Evolutionary conservation across 1,284 basidiomycete genomes (phyloP), one percentile per base, ranked within the genome.

Genomic region (Inonotus obliquus): DNA sequence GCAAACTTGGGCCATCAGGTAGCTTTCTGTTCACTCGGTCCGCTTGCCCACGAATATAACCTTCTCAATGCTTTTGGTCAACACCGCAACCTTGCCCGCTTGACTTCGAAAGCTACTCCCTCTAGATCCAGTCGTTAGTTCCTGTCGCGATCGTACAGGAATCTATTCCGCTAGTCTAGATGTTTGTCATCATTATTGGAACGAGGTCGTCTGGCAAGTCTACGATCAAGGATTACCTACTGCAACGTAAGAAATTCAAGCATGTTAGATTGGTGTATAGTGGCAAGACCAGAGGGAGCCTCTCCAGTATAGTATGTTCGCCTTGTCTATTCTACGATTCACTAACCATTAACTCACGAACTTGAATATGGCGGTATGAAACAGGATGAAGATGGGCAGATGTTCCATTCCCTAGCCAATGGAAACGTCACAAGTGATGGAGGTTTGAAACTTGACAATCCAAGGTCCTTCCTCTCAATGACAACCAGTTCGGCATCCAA

Each of bases 131-230:
- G 14, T 11, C 14, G 51, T 35, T 5, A 52, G 9, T 4, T 52
- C 51, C 51, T 52, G 51, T 27, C 51, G 51, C 51, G 51, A 52
- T 35, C 51, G 51, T 52, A 27, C 51, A 52, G 51, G 51, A 32
- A 55, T 27, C 35, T 35, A 10, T 55, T 11, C 39, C 19, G 41
- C 25, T 19, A 41, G 35, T 88, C n/a, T 35, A 41, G 35, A 88
- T 93, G 91, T 86, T 98, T 71, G 86, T 99, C 68, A 87, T 91
- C 11, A 83, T 99, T 60, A 81, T 97, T 39, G 96, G 96, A 14
- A 89, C 94, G 0, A 84, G 85, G 1, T 85, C 78, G 37, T 81
- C 94, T 4, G 96, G 96, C 21, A 97, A 95, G 74, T 80, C 86
- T 10, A 83, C 85, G 0, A 78, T 98, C 14, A 81, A 89, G 57